Base-by-base conservation (phyloP, 805 yeast species). In the Komagataella mondaviorum region DNA sequence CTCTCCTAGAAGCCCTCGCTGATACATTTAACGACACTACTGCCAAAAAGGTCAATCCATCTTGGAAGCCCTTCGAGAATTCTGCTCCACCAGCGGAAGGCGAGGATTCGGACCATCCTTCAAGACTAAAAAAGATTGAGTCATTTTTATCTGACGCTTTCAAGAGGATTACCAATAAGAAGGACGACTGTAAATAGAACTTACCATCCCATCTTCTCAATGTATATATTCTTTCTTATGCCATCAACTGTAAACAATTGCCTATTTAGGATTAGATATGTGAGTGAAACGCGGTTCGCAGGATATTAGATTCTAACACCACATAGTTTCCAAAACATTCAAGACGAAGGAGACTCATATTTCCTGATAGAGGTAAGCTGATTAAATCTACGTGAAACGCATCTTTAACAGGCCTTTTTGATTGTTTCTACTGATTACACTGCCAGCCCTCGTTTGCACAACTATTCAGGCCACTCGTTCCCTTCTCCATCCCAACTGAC, bases 1-100 rank as follows among this genome's bases (percentile, higher is more conserved):
- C 95, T 24, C 71, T 93, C 51, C 74, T 95, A 60, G 99, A 93
- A 64, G 96, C 96, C 0, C 74, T 93, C 55, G 99, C 99, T 1
- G 96, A 89, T 62, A 85, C 95, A 2, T 77, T 85, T 49, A 80
- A 85, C 53, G 99, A 93, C 64, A 72, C 72, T 46, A 75, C 73
- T 22, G 99, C 99, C 3, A 85, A 77, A 57, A 72, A 95, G 56
- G 71, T 82, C 10, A 81, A 79, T 60, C 78, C 80, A 23, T 58
- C 67, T 30, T 69, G 72, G 73, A 65, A 64, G 54, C 70, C 70
- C 16, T 55, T 67, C 46, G 66, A 63, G n/a, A 55, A 56, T 18
- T 51, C 56, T 2, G 51, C 53, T n/a, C 50, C 39, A 36, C 51
- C 52, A n/a, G 55, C 50, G 7, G 55, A 53, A 16, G 51, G 48